phyloP scores from a whole-genome alignment of 257 asterid species.

The Leonotis leonurus region DNA sequence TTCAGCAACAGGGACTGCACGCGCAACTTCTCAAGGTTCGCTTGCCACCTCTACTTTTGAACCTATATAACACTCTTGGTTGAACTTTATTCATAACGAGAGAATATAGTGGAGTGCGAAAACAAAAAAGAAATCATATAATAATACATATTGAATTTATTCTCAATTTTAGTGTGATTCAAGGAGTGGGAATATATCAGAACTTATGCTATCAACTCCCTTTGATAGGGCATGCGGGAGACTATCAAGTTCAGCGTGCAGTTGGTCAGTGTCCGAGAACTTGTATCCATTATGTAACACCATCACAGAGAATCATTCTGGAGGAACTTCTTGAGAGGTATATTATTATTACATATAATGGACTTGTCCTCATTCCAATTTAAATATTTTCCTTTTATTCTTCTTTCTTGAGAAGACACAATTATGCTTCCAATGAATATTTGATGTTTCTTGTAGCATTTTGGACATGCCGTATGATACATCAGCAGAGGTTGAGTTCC shows the following conservation, averaged over 20 bases:
- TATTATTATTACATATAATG: too few species aligned
- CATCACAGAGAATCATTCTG: constrained; percentile 74
- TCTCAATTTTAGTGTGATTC: background rate
- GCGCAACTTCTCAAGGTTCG: constrained; percentile 73
- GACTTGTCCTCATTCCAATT: background rate
- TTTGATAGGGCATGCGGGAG: constrained; percentile 49
- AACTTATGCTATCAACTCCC: background rate
- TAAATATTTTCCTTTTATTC: background rate
- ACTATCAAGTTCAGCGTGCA: constrained; percentile 59
- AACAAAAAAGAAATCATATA: background rate
- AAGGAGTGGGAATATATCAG: background rate
- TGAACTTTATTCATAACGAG: background rate
- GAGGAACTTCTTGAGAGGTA: constrained; percentile 88
- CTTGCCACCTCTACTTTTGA: constrained; percentile 7
- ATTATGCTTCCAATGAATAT: background rate
- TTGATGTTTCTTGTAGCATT: constrained; percentile 39
- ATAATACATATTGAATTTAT: background rate
- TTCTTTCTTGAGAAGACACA: background rate
- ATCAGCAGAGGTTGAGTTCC: constrained; percentile 78
- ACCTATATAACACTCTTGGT: background rate
- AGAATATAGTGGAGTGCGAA: background rate
- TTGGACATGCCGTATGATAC: constrained; percentile 66
- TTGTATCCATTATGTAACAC: constrained; percentile 86
- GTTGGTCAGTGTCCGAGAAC: constrained; percentile 83
- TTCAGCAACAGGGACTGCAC: constrained; percentile 60